These are phyloP conservation scores for Phytopythium helicoides DNA, from an alignment of 352 stramenopile genomes.

Conservation along the genomic window DNA sequence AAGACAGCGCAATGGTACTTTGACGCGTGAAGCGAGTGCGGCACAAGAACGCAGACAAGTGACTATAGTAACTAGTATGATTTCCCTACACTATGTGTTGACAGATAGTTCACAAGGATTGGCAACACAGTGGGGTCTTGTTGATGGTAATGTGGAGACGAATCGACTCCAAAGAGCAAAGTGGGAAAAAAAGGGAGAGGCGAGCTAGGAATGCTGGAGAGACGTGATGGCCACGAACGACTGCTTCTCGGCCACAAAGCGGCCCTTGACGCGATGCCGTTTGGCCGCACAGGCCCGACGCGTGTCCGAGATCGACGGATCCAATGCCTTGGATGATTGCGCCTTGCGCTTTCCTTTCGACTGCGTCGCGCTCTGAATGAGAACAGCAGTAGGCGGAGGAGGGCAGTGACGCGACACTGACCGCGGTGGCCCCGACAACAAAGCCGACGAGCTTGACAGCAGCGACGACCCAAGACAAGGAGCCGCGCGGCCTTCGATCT, in stretches of 20 bases:
- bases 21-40: slow-evolving; percentile 38
- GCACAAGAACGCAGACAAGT: not conserved
- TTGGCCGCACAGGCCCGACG: slow-evolving; percentile 59
- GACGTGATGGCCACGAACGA: slow-evolving; percentile 65
- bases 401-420: slow-evolving; percentile 3
- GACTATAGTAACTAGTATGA: not conserved
- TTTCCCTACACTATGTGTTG: not conserved
- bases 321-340: slow-evolving; percentile 14
- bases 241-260: slow-evolving; percentile 51
- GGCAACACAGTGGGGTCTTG: slow-evolving; percentile 7
- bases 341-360: slow-evolving; percentile 43
- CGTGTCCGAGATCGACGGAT: slow-evolving; percentile 42
- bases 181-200: not conserved
- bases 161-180: not conserved
- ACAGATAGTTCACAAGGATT: not conserved
- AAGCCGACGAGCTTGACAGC: slow-evolving; percentile 4
- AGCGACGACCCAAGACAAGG: not conserved
- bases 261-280: slow-evolving; percentile 61
- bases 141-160: slow-evolving; percentile 8
- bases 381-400: slow-evolving; percentile 8
- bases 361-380: slow-evolving; percentile 25
- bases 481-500: slow-evolving; percentile 32
- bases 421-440: slow-evolving; percentile 34
- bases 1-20: slow-evolving; percentile 86
- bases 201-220: slow-evolving; percentile 28